A percentile compares a stretch with the other conserved stretches of the same genome.
Conservation (phyloP, 78 protist genomes). For the Isochrysis galbana region DNA sequence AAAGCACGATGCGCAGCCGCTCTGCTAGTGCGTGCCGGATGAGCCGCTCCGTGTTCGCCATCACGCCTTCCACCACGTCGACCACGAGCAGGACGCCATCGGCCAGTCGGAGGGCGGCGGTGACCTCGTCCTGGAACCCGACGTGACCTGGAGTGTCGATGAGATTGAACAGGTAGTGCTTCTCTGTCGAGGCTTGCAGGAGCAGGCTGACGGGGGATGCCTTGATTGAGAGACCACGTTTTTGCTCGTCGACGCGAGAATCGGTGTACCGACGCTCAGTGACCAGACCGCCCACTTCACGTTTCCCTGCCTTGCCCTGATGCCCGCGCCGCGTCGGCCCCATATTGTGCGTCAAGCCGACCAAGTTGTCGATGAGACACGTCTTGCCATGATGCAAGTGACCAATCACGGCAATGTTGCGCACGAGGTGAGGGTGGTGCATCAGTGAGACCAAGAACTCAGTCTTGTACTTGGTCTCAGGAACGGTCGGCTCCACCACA, state of each 20-base stretch:
- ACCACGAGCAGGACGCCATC: conserved; percentile 93
- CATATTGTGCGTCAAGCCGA: conserved; percentile 80
- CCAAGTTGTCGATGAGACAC: conserved; percentile 83
- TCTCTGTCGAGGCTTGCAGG: conserved; percentile 55
- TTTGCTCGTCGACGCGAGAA: conserved; percentile 89
- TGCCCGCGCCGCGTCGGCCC: not conserved
- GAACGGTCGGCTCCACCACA: conserved; percentile 22
- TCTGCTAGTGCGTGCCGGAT: conserved; percentile 34
- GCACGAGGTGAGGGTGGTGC: conserved; percentile 40
- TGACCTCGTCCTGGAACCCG: conserved; percentile 87
- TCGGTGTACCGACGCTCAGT: conserved; percentile 87
- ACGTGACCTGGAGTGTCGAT: conserved; percentile 99
- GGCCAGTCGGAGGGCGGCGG: conserved; percentile 80
- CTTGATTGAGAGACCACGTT: conserved; percentile 85
- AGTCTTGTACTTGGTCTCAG: conserved; percentile 37
- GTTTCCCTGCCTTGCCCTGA: not conserved
- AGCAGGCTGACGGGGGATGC: conserved; percentile 90
- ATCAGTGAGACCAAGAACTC: conserved; percentile 66
- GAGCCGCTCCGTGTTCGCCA: conserved; percentile 78
- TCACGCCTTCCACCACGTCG: conserved; percentile 95
- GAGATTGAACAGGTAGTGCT: conserved; percentile 81
- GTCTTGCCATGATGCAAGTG: conserved; percentile 94
- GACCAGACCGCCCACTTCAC: not conserved
- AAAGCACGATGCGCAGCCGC: not conserved
- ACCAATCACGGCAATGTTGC: conserved; percentile 90